A percentile compares a stretch with the other conserved stretches of the same genome.
Conservation (phyloP, 129 eudicot species). For the Artemisia annua region DNA sequence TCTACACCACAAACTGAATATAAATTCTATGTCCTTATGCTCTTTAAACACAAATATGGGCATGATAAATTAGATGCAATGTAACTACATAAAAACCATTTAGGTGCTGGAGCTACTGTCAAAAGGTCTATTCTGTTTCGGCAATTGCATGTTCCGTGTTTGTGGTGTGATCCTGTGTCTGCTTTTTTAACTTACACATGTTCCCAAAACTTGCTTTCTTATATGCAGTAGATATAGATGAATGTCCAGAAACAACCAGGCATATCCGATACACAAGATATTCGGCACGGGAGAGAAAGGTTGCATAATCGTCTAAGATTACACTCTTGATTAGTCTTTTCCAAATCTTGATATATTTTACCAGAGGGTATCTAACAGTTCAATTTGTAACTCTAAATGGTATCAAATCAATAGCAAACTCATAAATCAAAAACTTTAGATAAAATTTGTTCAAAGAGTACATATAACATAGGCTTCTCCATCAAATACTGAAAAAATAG, state of each 20-base stretch:
- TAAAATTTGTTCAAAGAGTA: constrained; percentile 36
- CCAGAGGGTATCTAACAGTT: neutral
- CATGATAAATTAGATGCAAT: neutral
- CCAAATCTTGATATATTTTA: neutral
- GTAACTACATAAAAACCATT: no score
- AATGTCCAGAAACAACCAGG: constrained; percentile 76
- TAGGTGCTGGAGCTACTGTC: neutral
- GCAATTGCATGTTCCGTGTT: constrained; percentile 54
- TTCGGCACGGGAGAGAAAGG: constrained; percentile 80
- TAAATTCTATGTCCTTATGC: no score
- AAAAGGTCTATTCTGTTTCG: neutral
- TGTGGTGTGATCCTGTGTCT: constrained; percentile 55
- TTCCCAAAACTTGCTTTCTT: constrained; percentile 57
- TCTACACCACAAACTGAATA: no score
- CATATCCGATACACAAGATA: constrained; percentile 73
- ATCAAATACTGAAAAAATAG: constrained; percentile 32
- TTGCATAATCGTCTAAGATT: constrained; percentile 48
- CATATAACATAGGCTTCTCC: constrained; percentile 45
- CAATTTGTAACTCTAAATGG: neutral
- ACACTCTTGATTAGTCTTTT: neutral
- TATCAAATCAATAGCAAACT: neutral
- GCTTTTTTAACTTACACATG: constrained; percentile 52
- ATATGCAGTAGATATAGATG: constrained; percentile 78
- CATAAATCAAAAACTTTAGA: constrained; percentile 21
- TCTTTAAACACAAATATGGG: neutral